These are phyloP conservation scores for Collybiopsis luxurians DNA, from an alignment of 768 basidiomycete species.

Conservation along the genomic window DNA sequence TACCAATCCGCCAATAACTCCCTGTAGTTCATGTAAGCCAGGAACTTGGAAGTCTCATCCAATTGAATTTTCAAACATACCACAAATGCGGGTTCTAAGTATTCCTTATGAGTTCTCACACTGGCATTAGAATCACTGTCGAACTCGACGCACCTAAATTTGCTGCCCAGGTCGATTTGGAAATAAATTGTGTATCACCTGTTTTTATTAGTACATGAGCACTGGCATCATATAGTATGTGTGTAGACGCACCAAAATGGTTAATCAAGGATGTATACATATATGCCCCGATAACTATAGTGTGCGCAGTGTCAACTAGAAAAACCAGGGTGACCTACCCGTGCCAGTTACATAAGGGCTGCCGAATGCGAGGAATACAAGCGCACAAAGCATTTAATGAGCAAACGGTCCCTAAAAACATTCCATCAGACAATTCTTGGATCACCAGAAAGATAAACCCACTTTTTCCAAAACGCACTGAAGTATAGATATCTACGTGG, in stretches of 20 bases:
- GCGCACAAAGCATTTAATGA: not conserved
- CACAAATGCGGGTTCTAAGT: not conserved
- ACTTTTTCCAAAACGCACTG: slow-evolving; percentile 4
- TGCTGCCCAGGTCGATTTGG: slow-evolving; percentile 1
- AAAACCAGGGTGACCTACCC: slow-evolving; percentile 2
- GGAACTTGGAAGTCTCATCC: not conserved
- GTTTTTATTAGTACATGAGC: not conserved
- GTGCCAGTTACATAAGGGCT: too few species aligned
- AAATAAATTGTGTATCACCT: not conserved
- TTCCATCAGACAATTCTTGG: not conserved
- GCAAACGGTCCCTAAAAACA: not conserved
- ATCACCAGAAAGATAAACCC: not conserved
- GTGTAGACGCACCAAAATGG: slow-evolving; percentile 4
- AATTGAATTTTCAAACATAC: not conserved
- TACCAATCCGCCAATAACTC: slow-evolving; percentile 8
- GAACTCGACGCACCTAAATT: not conserved
- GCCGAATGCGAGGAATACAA: not conserved
- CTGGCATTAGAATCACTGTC: not conserved
- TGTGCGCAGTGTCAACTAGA: slow-evolving; percentile 5
- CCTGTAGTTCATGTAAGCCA: not conserved
- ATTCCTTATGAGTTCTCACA: not conserved
- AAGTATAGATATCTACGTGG: slow-evolving; percentile 4
- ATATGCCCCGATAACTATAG: slow-evolving; percentile 2
- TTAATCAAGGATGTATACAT: slow-evolving; percentile 5
- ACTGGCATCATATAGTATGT: not conserved